Evolutionary conservation across 148 eudicot species (phyloP).

Genomic region (Diospyros lotus): DNA sequence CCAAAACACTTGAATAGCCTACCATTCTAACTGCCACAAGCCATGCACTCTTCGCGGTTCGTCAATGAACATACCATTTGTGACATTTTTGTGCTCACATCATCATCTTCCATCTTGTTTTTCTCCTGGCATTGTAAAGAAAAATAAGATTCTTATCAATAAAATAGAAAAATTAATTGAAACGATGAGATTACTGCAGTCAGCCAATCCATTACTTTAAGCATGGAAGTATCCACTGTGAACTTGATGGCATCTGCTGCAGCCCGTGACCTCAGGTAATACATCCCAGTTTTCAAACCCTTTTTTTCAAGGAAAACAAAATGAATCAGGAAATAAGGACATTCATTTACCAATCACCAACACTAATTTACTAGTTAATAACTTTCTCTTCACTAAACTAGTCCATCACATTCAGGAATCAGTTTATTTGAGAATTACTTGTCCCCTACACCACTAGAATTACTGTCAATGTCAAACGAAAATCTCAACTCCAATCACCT

Average conservation of each 20-base stretch:
- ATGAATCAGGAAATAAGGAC: constrained; percentile 7
- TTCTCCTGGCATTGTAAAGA: constrained; percentile 45
- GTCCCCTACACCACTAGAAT: no score
- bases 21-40: constrained; percentile 68
- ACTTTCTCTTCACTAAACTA: not conserved
- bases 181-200: no score
- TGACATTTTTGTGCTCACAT: constrained; percentile 50
- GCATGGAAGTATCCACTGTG: constrained; percentile 80
- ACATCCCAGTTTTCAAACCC: constrained; percentile 99
- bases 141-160: not conserved
- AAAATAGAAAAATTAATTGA: not conserved
- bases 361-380: not conserved
- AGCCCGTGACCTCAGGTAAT: constrained; percentile 84
- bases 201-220: constrained; percentile 36
- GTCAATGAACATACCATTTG: constrained; percentile 82
- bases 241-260: constrained; percentile 99
- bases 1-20: no score
- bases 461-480: not conserved
- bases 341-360: not conserved
- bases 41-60: constrained; percentile 82
- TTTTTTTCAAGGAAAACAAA: constrained; percentile 9
- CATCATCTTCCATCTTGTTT: constrained; percentile 25
- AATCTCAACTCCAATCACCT: not conserved
- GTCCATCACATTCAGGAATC: not conserved
- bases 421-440: not conserved